A percentile compares a stretch with the other conserved stretches of the same genome.
Conservation (phyloP, 2,329 filamentous ascomycete genomes). For the Fusarium abutilonis region DNA sequence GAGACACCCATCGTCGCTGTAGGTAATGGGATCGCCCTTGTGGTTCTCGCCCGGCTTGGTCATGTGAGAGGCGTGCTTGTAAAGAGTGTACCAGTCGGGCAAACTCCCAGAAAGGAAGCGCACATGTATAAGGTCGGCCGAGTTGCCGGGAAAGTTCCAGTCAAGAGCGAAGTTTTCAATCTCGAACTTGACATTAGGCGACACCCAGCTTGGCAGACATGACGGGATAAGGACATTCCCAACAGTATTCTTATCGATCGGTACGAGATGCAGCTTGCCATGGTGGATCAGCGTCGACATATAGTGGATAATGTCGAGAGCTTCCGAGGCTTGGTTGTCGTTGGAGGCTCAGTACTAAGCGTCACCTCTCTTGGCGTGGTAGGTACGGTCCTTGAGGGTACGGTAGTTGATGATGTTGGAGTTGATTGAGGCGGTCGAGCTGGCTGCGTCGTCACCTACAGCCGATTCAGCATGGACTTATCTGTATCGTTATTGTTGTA, state of each 20-base stretch:
- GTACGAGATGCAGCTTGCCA: conserved; percentile 28
- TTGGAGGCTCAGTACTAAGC: conserved; percentile 37
- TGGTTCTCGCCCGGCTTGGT: conserved; percentile 61
- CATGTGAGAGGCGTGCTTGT: conserved; percentile 60
- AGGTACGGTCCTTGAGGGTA: conserved; percentile 37
- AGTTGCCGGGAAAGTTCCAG: conserved; percentile 45
- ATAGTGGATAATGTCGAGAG: conserved; percentile 34
- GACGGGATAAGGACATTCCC: conserved; percentile 55
- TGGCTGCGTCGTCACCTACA: conserved; percentile 20
- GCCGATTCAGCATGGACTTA: conserved; percentile 19
- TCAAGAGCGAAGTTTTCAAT: conserved; percentile 47
- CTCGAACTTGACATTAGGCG: conserved; percentile 56
- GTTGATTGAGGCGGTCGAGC: conserved; percentile 32
- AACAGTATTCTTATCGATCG: conserved; percentile 4
- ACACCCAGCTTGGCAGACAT: conserved; percentile 64
- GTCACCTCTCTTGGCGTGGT: conserved; percentile 35
- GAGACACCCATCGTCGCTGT: conserved; percentile 48
- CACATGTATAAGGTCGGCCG: conserved; percentile 70
- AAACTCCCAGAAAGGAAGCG: conserved; percentile 66
- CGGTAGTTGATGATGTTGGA: conserved; percentile 37
- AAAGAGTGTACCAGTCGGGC: conserved; percentile 63
- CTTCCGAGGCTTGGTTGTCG: conserved; percentile 33
- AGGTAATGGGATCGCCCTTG: conserved; percentile 42
- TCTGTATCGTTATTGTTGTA: conserved; percentile 14
- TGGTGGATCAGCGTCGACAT: conserved; percentile 22